Evolutionary conservation across 352 stramenopile genomes (phyloP), one percentile per base, ranked within the genome.

Genomic region (Phytophthora idaei): DNA sequence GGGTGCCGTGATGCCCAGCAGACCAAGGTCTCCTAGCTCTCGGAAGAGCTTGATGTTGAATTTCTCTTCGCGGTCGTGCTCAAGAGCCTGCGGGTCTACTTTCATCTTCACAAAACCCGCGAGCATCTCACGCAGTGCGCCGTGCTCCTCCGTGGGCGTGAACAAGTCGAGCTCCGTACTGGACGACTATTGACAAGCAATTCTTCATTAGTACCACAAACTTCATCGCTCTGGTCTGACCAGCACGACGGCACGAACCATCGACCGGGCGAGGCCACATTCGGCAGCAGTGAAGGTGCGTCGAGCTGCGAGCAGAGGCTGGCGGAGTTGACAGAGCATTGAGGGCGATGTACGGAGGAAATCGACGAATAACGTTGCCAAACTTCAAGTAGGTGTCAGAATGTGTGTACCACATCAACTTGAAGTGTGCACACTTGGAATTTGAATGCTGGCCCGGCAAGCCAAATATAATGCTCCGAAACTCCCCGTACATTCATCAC

Each of bases 31-130:
- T 37, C 95, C 96, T 9, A 97, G 82, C 76, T 99, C 96, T 17
- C 91, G 85, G 77, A 99, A 99, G 4, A 99, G 81, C 39, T 88
- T 62, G 32, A 97, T 59, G 76, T 99, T 99, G 75, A 99, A 99
- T 66, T 95, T 97, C 76, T 99, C 97, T n/a, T 87, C 85, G 37
- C 94, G 80, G 77, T 99, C 98, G 68, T 97, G 92, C 55, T 97
- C 87, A 27, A 98, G 62, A 41, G 98, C 97, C 68, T 99, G 98
- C 12, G 97, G 97, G 61, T 99, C 97, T 15, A 99, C 96, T 75
- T 99, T 97, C 36, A 88, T 90, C 78, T 97, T 94, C 37, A 98
- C 92, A 60, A 99, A 99, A 58, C 83, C 76, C 27, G 85, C 80
- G 9, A 99, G 89, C 94, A 98, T 98, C 37, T 98, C 83, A 8